phyloP scores from a whole-genome alignment of 257 asterid genomes.

The Fraxinus americana region DNA sequence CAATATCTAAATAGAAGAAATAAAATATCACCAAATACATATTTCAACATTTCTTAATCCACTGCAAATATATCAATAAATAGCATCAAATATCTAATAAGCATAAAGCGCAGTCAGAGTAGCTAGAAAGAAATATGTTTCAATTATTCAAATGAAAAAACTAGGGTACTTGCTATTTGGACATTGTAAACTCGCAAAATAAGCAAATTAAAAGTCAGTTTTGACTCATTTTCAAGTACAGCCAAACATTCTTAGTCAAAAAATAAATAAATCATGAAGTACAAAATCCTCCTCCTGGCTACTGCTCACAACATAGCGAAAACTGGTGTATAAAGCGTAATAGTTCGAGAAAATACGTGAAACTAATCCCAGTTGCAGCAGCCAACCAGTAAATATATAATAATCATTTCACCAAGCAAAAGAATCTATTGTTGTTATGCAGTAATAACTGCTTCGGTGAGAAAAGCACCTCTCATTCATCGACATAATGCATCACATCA shows the following conservation, averaged over 20 bases:
- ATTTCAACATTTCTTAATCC: no score
- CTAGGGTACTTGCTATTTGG: no score
- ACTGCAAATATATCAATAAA: no score
- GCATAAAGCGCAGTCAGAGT: no score
- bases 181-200: no score
- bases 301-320: not conserved
- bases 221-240: no score
- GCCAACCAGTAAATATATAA: constrained; percentile 12
- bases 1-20: no score
- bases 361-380: not conserved
- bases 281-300: not conserved
- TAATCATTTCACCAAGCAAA: not conserved
- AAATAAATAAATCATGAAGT: not conserved
- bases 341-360: not conserved
- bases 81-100: no score
- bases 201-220: not conserved
- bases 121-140: no score
- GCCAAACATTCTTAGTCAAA: not conserved
- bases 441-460: not conserved
- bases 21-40: no score
- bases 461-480: constrained; percentile 14
- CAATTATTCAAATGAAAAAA: no score
- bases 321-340: not conserved
- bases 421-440: constrained; percentile 1
- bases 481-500: not conserved